Percentiles rank a stretch among this genome's conserved stretches.
phyloP scores from a whole-genome alignment of 805 yeast genomes.

The Citeromyces matritensis region DNA sequence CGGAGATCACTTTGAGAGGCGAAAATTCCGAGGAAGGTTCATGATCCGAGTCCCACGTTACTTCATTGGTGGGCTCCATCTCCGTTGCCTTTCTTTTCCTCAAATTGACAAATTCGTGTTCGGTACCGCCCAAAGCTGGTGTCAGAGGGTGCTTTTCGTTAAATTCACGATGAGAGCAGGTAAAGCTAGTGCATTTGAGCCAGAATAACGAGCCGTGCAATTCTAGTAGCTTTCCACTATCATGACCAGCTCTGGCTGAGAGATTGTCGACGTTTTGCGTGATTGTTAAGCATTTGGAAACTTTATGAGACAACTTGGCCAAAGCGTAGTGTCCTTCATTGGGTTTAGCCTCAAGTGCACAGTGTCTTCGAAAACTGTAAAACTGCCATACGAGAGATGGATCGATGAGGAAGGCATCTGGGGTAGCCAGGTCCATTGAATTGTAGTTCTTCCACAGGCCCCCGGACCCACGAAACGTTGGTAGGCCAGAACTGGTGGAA shows the following conservation, averaged over 20 bases:
- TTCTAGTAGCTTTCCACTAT: conserved; percentile 35
- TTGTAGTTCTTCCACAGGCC: conserved; percentile 71
- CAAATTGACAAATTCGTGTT: conserved; percentile 15
- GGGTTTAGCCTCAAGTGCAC: conserved; percentile 55
- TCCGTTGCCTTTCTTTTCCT: conserved; percentile 6
- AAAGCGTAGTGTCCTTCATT: conserved; percentile 62
- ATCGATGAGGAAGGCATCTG: conserved; percentile 73
- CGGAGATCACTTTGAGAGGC: conserved; percentile 32
- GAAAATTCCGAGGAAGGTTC: conserved; percentile 24
- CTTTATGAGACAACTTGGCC: conserved; percentile 35
- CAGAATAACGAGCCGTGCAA: conserved; percentile 71
- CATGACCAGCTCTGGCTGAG: conserved; percentile 50
- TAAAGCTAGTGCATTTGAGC: conserved; percentile 60
- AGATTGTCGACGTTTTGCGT: conserved; percentile 81
- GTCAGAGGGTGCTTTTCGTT: conserved; percentile 47
- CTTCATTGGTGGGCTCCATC: conserved; percentile 4
- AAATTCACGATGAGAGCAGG: conserved; percentile 47
- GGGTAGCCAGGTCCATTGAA: conserved; percentile 78
- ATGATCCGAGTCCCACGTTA: conserved; percentile 1
- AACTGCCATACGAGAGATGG: conserved; percentile 89
- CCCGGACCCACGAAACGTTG: conserved; percentile 57
- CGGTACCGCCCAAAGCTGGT: conserved; percentile 26
- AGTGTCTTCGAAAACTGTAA: conserved; percentile 52
- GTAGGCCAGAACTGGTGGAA: conserved; percentile 63
- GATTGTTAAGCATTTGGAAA: conserved; percentile 40